These are phyloP conservation scores for Termitomyces sp. DNA, from an alignment of 768 basidiomycete species.

Conservation along the genomic window DNA sequence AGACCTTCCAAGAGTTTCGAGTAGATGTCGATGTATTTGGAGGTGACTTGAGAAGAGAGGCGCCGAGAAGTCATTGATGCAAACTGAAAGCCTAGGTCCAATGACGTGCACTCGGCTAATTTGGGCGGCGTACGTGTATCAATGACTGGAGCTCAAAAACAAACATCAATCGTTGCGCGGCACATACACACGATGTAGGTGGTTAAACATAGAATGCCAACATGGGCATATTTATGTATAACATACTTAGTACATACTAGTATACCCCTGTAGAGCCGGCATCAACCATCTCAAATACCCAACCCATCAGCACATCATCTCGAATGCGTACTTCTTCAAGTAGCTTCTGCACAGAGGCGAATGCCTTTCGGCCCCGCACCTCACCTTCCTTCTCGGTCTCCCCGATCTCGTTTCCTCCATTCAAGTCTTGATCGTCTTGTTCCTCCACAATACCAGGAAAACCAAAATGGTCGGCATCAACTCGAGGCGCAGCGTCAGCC, in stretches of 20 bases:
- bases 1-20: slow-evolving; percentile 48
- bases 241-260: background rate
- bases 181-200: background rate
- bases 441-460: slow-evolving; percentile 83
- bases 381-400: slow-evolving; percentile 66
- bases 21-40: slow-evolving; percentile 44
- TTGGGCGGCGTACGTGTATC: no score
- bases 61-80: slow-evolving; percentile 12
- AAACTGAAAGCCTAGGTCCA: background rate
- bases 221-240: background rate
- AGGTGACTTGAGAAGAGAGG: slow-evolving; percentile 22
- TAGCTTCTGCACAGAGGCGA: slow-evolving; percentile 51
- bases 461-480: slow-evolving; percentile 83
- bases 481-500: slow-evolving; percentile 60
- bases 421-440: slow-evolving; percentile 56
- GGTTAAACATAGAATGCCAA: background rate
- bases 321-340: slow-evolving; percentile 62
- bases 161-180: background rate
- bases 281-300: slow-evolving; percentile 59
- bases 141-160: background rate
- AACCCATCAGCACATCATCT: slow-evolving; percentile 55
- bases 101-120: background rate
- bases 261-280: slow-evolving; percentile 26
- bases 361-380: slow-evolving; percentile 66
- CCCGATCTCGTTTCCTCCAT: slow-evolving; percentile 41